Percentiles rank a stretch among this genome's conserved stretches.
Conservation (phyloP, 805 yeast genomes). For the Lipomyces anomalus region DNA sequence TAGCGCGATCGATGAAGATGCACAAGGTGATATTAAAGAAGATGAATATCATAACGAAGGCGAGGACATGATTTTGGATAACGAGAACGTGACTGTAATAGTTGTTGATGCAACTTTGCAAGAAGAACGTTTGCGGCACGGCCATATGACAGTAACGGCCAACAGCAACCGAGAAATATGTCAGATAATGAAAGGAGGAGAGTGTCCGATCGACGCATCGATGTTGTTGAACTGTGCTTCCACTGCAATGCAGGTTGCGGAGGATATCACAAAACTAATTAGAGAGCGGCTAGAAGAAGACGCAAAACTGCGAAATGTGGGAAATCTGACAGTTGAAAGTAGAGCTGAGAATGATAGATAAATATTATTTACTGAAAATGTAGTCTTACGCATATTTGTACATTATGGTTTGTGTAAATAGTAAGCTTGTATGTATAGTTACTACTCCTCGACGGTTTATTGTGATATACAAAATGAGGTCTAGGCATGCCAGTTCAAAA, state of each 20-base stretch:
- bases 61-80: too few species aligned
- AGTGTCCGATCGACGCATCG: constrained; percentile 65
- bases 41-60: constrained; percentile 8
- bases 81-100: too few species aligned
- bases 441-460: neutral
- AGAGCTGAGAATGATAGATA: constrained; percentile 21
- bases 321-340: constrained; percentile 13
- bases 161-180: constrained; percentile 88
- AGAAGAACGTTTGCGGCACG: constrained; percentile 74
- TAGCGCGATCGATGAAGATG: constrained; percentile 7
- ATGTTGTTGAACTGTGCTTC: constrained; percentile 62
- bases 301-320: constrained; percentile 37
- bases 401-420: too few species aligned
- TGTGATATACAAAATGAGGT: too few species aligned
- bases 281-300: constrained; percentile 51
- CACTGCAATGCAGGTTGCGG: constrained; percentile 60
- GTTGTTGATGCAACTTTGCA: constrained; percentile 68
- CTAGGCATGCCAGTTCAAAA: too few species aligned
- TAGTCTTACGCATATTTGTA: neutral
- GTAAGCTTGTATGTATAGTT: too few species aligned
- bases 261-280: constrained; percentile 58
- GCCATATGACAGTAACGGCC: constrained; percentile 75
- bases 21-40: constrained; percentile 18
- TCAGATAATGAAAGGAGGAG: constrained; percentile 87
- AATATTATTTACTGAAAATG: neutral